phyloP scores from a whole-genome alignment of 176 grass and related monocot genomes.

The Rhynchospora pubera region DNA sequence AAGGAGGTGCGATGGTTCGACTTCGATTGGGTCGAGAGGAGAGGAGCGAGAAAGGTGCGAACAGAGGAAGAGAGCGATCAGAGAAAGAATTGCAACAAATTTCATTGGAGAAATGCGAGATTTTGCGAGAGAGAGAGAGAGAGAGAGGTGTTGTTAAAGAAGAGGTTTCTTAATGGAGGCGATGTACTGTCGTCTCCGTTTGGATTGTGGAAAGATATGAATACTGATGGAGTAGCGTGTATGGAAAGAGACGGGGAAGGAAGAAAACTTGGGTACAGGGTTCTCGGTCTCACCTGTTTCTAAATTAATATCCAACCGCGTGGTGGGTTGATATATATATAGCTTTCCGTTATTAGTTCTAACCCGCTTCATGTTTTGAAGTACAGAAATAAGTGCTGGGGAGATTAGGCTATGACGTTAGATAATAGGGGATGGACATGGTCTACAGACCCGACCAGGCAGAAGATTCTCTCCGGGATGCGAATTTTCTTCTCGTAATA shows the following conservation, averaged over 20 bases:
- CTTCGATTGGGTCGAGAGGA: neutral
- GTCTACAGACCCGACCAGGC: neutral
- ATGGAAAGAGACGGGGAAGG: neutral
- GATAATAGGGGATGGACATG: neutral
- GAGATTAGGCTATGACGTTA: neutral
- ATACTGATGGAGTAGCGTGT: conserved; percentile 8
- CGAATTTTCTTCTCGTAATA: neutral
- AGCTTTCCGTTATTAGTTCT: neutral
- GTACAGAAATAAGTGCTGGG: neutral
- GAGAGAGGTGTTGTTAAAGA: neutral
- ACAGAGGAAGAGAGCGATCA: neutral
- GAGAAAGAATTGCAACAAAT: neutral
- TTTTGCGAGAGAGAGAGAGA: neutral
- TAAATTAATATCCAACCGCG: neutral
- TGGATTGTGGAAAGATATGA: neutral
- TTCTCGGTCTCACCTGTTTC: neutral
- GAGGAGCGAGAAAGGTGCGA: neutral
- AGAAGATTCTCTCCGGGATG: neutral
- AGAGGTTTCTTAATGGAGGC: neutral
- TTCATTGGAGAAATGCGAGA: neutral
- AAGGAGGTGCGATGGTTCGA: neutral
- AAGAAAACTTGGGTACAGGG: neutral
- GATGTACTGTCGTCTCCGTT: conserved; percentile 4
- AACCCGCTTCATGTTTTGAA: neutral
- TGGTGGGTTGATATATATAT: neutral